phyloP scores from a whole-genome alignment of 176 grass and related monocot species.

The Zoysia japonica region DNA sequence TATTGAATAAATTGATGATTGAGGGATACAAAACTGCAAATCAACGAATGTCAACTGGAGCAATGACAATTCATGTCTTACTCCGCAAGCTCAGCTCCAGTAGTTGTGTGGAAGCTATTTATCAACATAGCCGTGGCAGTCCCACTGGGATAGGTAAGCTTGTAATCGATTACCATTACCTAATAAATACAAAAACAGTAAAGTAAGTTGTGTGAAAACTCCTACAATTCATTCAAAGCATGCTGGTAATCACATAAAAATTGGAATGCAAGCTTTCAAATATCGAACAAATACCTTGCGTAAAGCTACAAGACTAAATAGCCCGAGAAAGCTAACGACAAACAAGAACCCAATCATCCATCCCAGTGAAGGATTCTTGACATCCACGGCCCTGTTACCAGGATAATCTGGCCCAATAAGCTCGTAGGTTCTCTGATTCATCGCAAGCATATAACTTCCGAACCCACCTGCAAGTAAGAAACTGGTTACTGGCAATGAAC shows the following conservation, averaged over 20 bases:
- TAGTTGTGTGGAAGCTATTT: conserved; percentile 69
- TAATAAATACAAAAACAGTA: neutral
- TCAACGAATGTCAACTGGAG: neutral
- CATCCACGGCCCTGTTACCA: conserved; percentile 76
- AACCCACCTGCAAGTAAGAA: conserved; percentile 58
- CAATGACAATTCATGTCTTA: conserved; percentile 22
- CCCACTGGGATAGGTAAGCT: conserved; percentile 54
- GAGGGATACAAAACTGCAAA: neutral
- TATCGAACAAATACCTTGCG: conserved; percentile 55
- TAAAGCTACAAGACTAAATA: conserved; percentile 82
- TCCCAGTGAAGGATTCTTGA: conserved; percentile 75
- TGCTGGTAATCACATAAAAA: neutral
- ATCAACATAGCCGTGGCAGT: conserved; percentile 54
- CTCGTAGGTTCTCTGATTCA: conserved; percentile 87
- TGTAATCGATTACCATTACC: conserved; percentile 65
- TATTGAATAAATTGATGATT: neutral
- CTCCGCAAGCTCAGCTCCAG: conserved; percentile 61
- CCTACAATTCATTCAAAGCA: neutral
- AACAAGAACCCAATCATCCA: conserved; percentile 97
- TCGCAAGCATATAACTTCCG: conserved; percentile 74
- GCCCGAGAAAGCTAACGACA: conserved; percentile 83
- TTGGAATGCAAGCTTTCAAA: neutral
- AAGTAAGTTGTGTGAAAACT: neutral
- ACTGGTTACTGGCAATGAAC: neutral
- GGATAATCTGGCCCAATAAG: conserved; percentile 84